Percentiles rank a stretch among this genome's conserved stretches.
Evolutionary conservation across 2,329 filamentous ascomycete species (phyloP).

Genomic region (Furcasterigmium furcatum): DNA sequence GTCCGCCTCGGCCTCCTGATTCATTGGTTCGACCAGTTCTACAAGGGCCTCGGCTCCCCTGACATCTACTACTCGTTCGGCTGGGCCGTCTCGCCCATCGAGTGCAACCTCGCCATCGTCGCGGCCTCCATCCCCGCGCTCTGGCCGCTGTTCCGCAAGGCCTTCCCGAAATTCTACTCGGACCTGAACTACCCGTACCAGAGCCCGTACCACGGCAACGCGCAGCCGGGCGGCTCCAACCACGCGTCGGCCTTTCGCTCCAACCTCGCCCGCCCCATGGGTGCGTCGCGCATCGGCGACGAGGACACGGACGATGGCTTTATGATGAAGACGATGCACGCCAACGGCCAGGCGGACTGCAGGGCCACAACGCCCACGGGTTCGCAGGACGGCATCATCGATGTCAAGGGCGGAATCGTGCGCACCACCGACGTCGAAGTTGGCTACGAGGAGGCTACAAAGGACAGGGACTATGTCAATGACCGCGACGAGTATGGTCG

Average conservation of each 20-base stretch:
- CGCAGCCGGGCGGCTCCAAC: background rate
- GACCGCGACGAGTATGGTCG: constrained; percentile 1
- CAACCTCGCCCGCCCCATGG: constrained; percentile 5
- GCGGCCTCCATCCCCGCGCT: constrained; percentile 32
- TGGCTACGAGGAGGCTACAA: constrained; percentile 7
- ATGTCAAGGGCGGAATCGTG: constrained; percentile 9
- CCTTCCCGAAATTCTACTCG: constrained; percentile 19
- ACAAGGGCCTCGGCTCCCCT: constrained; percentile 7
- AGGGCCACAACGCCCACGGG: constrained; percentile 11
- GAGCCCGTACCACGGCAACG: constrained; percentile 6
- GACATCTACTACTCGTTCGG: constrained; percentile 24
- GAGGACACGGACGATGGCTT: constrained; percentile 8
- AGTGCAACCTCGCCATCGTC: constrained; percentile 34
- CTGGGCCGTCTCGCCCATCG: constrained; percentile 25
- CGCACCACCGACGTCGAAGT: constrained; percentile 13
- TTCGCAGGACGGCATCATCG: constrained; percentile 12
- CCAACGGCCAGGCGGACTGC: constrained; percentile 7
- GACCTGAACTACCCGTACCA: constrained; percentile 10
- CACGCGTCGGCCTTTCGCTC: constrained; percentile 6
- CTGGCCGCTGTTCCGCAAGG: constrained; percentile 29
- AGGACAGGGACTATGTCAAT: constrained; percentile 3
- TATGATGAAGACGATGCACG: constrained; percentile 14
- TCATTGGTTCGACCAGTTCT: constrained; percentile 15
- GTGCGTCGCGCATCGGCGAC: constrained; percentile 8
- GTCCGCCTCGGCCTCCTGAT: constrained; percentile 21